Percentiles rank a stretch among this genome's conserved stretches.
These are phyloP conservation scores for Saccharomycopsis olivae DNA, from an alignment of 805 yeast genomes.

Conservation along the genomic window DNA sequence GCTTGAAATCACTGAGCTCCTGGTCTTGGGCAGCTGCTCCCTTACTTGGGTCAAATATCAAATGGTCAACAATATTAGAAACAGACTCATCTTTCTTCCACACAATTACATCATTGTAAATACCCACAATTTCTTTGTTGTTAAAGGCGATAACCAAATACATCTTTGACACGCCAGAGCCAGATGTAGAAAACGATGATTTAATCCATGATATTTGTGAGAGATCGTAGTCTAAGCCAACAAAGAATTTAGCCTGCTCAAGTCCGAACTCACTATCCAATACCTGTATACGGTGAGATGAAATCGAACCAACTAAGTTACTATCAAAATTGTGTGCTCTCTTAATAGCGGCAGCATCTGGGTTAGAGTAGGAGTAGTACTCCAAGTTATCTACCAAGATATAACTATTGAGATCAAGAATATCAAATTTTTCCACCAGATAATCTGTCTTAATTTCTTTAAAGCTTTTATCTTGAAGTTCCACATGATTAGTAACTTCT, in stretches of 20 bases:
- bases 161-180: no score
- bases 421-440: background rate
- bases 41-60: constrained; percentile 22
- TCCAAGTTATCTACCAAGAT: constrained; percentile 11
- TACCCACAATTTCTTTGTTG: constrained; percentile 8
- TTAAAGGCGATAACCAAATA: constrained; percentile 1
- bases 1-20: no score
- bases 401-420: constrained; percentile 13
- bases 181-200: background rate
- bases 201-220: background rate
- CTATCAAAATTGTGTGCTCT: constrained; percentile 15
- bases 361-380: constrained; percentile 7
- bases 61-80: constrained; percentile 27
- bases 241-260: constrained; percentile 12
- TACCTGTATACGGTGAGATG: constrained; percentile 15
- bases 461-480: background rate
- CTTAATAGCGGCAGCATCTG: constrained; percentile 6
- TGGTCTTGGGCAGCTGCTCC: constrained; percentile 7
- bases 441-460: constrained; percentile 14
- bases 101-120: constrained; percentile 18
- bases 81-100: constrained; percentile 40
- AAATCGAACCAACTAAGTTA: constrained; percentile 19
- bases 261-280: constrained; percentile 20
- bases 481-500: background rate
- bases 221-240: constrained; percentile 2